A percentile compares a stretch with the other conserved stretches of the same genome.
Conservation (phyloP, 2,329 filamentous ascomycete species). For the Waltergamsia citrina region DNA sequence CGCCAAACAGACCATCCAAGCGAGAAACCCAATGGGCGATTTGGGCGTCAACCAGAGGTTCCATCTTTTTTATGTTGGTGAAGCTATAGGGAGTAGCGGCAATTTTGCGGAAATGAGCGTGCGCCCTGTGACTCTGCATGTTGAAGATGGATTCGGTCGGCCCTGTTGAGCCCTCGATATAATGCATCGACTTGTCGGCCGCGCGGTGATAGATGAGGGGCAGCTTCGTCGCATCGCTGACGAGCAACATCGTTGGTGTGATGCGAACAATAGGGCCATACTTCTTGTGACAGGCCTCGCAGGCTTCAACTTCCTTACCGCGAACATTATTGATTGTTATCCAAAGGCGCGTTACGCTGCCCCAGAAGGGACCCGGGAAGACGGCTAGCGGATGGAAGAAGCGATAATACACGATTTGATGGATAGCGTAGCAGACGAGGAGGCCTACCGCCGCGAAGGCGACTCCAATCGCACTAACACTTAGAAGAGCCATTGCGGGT, state of each 20-base stretch:
- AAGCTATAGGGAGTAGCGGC: constrained; percentile 46
- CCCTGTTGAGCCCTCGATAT: constrained; percentile 48
- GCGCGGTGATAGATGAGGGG: constrained; percentile 46
- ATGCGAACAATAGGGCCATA: constrained; percentile 43
- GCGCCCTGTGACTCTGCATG: constrained; percentile 40
- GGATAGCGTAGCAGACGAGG: constrained; percentile 7
- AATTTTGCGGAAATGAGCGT: constrained; percentile 43
- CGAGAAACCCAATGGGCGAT: constrained; percentile 39
- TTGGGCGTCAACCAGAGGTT: constrained; percentile 41
- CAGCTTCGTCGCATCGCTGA: constrained; percentile 42
- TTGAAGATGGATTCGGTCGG: constrained; percentile 47
- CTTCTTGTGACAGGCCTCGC: constrained; percentile 32
- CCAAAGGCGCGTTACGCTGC: constrained; percentile 40
- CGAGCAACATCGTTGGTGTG: constrained; percentile 41
- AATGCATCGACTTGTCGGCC: constrained; percentile 48
- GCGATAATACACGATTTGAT: constrained; percentile 36
- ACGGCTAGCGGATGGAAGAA: constrained; percentile 41
- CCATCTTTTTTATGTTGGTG: constrained; percentile 48
- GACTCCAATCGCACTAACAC: constrained; percentile 15
- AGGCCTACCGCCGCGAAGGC: constrained; percentile 11
- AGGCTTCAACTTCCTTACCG: constrained; percentile 31
- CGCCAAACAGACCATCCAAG: constrained; percentile 35
- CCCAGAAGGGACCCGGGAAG: constrained; percentile 47
- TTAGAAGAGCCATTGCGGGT: constrained; percentile 17
- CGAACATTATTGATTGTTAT: constrained; percentile 40